Evolutionary conservation across 108 stramenopile species (phyloP).

Genomic region (Epithemia pelagica): DNA sequence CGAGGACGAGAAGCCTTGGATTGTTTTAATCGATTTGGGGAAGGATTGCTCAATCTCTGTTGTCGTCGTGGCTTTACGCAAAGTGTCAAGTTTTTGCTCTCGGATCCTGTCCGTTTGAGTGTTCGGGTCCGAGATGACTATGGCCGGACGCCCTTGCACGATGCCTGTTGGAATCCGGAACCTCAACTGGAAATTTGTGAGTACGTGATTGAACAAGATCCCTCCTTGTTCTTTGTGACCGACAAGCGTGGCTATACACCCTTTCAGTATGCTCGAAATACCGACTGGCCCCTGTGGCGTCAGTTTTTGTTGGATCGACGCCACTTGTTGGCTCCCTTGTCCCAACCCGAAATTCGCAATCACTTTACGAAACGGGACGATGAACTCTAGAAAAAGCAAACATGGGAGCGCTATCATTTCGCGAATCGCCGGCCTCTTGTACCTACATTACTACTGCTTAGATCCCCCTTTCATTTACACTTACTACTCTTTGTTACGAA

Average conservation of each 20-base stretch:
- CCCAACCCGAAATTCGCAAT: not conserved
- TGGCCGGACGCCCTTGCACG: slow-evolving; percentile 83
- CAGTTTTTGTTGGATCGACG: slow-evolving; percentile 44
- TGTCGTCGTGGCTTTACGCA: slow-evolving; percentile 63
- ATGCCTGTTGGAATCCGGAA: slow-evolving; percentile 77
- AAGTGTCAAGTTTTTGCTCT: slow-evolving; percentile 55
- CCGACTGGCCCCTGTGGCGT: slow-evolving; percentile 58
- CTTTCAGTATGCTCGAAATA: slow-evolving; percentile 63
- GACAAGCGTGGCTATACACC: slow-evolving; percentile 62
- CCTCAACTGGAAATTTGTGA: slow-evolving; percentile 50
- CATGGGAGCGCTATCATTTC: too few species aligned
- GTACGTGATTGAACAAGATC: slow-evolving; percentile 46
- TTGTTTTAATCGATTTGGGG: slow-evolving; percentile 80
- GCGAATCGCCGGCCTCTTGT: too few species aligned
- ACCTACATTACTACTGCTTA: too few species aligned
- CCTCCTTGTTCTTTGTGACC: slow-evolving; percentile 42
- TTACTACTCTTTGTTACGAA: too few species aligned
- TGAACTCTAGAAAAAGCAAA: too few species aligned
- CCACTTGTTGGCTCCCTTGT: not conserved
- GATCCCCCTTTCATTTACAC: too few species aligned
- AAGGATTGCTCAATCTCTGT: slow-evolving; percentile 77
- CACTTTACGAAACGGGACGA: not conserved
- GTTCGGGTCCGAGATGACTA: slow-evolving; percentile 72
- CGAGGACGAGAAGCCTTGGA: slow-evolving; percentile 25
- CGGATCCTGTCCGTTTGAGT: slow-evolving; percentile 29